Conservation (phyloP, 495 filamentous ascomycete genomes). For the Aspergillus conjunctus region DNA sequence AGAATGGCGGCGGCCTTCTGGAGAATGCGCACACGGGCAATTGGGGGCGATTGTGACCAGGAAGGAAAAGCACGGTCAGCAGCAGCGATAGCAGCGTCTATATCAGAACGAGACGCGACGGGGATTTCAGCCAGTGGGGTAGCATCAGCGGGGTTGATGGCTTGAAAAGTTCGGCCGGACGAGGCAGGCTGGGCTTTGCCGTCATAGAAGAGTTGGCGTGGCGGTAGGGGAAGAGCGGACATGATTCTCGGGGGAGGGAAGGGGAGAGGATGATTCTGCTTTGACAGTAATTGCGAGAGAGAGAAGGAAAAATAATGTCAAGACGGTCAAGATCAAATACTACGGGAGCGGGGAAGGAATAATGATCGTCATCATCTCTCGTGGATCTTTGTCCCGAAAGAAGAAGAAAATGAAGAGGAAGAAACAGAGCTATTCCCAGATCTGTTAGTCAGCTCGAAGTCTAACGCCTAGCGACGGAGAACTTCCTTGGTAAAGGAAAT, state of each 20-base stretch:
- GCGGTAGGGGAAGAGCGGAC: constrained; percentile 42
- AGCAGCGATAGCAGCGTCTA: constrained; percentile 66
- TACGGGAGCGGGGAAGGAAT: not conserved
- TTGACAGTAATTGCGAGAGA: not conserved
- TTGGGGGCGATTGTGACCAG: constrained; percentile 66
- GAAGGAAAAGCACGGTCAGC: constrained; percentile 62
- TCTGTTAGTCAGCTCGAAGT: not conserved
- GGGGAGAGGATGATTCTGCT: not conserved
- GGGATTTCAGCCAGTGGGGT: constrained; percentile 64
- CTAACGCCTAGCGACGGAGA: no score
- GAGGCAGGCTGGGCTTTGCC: constrained; percentile 61
- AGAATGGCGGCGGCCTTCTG: constrained; percentile 67
- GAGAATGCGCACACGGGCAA: constrained; percentile 69
- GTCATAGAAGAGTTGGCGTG: constrained; percentile 68
- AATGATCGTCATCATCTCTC: not conserved
- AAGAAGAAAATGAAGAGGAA: constrained; percentile 6
- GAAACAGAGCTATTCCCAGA: not conserved
- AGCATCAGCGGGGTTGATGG: constrained; percentile 68
- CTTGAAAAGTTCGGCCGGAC: constrained; percentile 63
- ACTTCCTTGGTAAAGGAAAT: no score
- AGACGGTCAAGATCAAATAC: not conserved
- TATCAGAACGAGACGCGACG: constrained; percentile 60
- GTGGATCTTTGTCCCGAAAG: not conserved
- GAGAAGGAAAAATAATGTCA: not conserved
- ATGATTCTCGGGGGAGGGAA: constrained; percentile 32